Percentiles rank a stretch among this genome's conserved stretches.
Evolutionary conservation across 2,329 filamentous ascomycete genomes (phyloP).

Genomic region (Basipetospora chlamydospora): DNA sequence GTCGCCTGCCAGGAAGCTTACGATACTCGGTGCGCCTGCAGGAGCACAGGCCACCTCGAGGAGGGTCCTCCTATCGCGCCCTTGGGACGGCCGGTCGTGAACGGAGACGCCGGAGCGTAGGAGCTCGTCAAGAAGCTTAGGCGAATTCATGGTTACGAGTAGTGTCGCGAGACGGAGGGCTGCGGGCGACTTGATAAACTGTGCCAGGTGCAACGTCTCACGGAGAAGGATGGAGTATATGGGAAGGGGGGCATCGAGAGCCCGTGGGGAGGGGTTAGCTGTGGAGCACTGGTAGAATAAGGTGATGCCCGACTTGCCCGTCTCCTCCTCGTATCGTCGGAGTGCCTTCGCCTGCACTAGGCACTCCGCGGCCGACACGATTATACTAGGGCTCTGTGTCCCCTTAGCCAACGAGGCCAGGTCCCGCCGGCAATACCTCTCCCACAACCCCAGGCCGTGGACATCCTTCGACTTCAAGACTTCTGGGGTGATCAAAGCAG

Average conservation of each 20-base stretch:
- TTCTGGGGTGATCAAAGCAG: not conserved
- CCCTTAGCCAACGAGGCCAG: too few species aligned
- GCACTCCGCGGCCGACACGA: too few species aligned
- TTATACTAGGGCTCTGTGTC: too few species aligned
- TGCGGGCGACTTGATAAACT: not conserved
- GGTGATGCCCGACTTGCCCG: not conserved
- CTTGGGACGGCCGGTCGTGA: not conserved
- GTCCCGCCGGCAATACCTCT: conserved; percentile 4
- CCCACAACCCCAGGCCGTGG: conserved; percentile 5
- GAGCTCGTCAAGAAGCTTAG: conserved; percentile 1
- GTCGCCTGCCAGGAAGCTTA: too few species aligned
- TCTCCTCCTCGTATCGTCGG: conserved; percentile 3
- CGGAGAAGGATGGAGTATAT: not conserved
- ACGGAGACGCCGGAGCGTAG: conserved; percentile 3
- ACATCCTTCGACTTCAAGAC: not conserved
- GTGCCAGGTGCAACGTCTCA: not conserved
- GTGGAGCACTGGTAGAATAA: not conserved
- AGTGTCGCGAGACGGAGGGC: not conserved
- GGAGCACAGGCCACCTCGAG: conserved; percentile 3
- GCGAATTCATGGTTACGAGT: not conserved
- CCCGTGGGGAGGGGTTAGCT: too few species aligned
- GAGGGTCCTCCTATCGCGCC: not conserved
- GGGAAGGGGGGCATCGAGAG: not conserved
- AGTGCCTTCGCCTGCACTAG: not conserved
- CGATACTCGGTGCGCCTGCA: too few species aligned